phyloP scores from a whole-genome alignment of 768 basidiomycete genomes.

The Gautieria morchelliformis region DNA sequence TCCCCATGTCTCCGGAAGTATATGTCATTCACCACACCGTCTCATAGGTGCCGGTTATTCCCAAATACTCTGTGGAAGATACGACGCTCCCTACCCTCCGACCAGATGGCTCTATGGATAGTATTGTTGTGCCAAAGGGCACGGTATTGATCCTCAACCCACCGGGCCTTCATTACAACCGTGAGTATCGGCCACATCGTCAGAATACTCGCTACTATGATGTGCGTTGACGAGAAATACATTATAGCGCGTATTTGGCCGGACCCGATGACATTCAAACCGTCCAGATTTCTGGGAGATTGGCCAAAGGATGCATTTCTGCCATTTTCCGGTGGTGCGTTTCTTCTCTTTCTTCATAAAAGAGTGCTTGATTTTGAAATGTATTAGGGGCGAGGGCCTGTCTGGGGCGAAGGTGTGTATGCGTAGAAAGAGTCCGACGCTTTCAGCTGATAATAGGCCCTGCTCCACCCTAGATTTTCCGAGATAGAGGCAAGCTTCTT shows the following conservation, averaged over 20 bases:
- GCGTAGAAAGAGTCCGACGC: background rate
- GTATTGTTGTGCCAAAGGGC: constrained; percentile 35
- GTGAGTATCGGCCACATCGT: constrained; percentile 21
- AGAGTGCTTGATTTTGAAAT: background rate
- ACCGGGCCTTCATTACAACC: constrained; percentile 41
- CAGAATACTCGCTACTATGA: too few relatives aligned
- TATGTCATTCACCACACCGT: background rate
- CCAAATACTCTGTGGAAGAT: constrained; percentile 39
- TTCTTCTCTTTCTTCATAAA: background rate
- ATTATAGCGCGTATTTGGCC: constrained; percentile 44
- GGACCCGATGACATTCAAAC: constrained; percentile 38
- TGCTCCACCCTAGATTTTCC: background rate
- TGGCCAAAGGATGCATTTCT: constrained; percentile 47
- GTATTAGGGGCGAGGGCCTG: constrained; percentile 2
- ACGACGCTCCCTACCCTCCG: constrained; percentile 27
- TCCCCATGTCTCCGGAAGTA: background rate
- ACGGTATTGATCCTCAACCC: constrained; percentile 27
- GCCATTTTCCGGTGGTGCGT: constrained; percentile 38
- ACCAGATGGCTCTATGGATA: constrained; percentile 26
- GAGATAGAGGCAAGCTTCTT: constrained; percentile 2
- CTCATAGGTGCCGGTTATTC: constrained; percentile 29
- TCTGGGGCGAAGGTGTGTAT: constrained; percentile 9
- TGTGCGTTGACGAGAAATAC: background rate
- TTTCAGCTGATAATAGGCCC: background rate
- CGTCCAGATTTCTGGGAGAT: constrained; percentile 39